A percentile compares a stretch with the other conserved stretches of the same genome.
Evolutionary conservation across 1,284 basidiomycete genomes (phyloP).

Genomic region (Microbotryomycetes sp.): DNA sequence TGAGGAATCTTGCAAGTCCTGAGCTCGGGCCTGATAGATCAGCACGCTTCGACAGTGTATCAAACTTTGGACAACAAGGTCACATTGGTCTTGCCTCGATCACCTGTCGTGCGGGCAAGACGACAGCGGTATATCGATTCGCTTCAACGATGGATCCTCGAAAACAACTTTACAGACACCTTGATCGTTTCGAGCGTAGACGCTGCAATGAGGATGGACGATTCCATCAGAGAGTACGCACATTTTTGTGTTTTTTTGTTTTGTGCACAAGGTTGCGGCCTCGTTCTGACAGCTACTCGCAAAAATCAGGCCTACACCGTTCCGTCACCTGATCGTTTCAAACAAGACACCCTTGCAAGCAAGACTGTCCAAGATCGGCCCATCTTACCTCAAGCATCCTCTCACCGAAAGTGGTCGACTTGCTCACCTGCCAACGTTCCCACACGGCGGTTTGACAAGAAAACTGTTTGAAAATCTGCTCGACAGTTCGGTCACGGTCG

Average conservation of each 20-base stretch:
- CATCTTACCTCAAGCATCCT: neutral
- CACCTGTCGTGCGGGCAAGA: slow-evolving; percentile 23
- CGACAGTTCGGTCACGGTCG: no score
- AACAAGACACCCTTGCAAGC: neutral
- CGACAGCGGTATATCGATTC: slow-evolving; percentile 10
- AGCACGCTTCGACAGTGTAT: neutral
- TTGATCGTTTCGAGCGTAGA: slow-evolving; percentile 18
- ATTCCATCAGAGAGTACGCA: slow-evolving; percentile 13
- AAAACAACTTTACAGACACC: slow-evolving; percentile 7
- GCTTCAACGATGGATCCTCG: slow-evolving; percentile 1
- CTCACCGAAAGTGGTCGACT: slow-evolving; percentile 59
- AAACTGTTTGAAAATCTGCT: slow-evolving; percentile 10
- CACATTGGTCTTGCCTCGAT: slow-evolving; percentile 22
- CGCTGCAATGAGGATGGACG: slow-evolving; percentile 19
- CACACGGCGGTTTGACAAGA: slow-evolving; percentile 24
- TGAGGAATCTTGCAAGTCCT: no score
- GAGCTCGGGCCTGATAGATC: no score
- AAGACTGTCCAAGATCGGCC: neutral
- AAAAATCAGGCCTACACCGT: slow-evolving; percentile 3
- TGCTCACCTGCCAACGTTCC: slow-evolving; percentile 49
- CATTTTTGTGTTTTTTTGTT: neutral
- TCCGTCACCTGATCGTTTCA: slow-evolving; percentile 10
- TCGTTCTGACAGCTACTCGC: neutral
- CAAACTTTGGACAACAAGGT: neutral
- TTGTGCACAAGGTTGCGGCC: neutral